Base-by-base conservation (phyloP, 208 protist species). In the Leishmania gerbilli region DNA sequence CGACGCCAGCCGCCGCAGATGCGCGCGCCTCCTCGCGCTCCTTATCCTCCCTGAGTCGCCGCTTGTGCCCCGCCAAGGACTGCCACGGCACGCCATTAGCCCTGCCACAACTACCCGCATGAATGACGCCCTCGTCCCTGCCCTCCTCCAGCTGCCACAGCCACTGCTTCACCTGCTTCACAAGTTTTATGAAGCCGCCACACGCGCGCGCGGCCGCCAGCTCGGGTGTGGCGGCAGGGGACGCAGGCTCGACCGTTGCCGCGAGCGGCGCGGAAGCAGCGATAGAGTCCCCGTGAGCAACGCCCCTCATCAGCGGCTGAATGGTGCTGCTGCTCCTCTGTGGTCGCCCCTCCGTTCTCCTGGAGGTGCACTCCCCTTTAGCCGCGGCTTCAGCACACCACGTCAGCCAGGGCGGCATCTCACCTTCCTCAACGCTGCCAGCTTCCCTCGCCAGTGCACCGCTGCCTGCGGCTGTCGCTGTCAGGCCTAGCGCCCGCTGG, bases 161-260 rank as follows among this genome's bases (percentile, higher is more conserved):
- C 82, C 86, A 89, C n/a, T 75, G 76, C 82, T 89, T 89, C 42
- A 89, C 71, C 74, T 84, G 65, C 80, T 89, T 86, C 13, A 85
- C 68, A 15, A 84, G 45, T 8, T 78, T 75, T 13, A 85, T 42
- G 60, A 31, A 68, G 13, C 77, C 64, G 11, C 79, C 79, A 11
- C 71, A 80, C 21, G 56, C 3, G n/a, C 69, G 47, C 17, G 76
- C 69, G 27, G 45, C 74, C 1, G 56, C 3, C 67, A 77, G 27
- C 64, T 47, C 45, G 45, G 53, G 74, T 21, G 79, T 11, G 13
- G 64, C 45, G 47, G 62, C 76, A 5, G 67, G 27, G 3, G 45
- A 9, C 45, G 45, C 45, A 47, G 45, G 45, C 45, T 47, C 45
- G 45, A 9, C 45, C 45, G 45, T 47, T 47, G 45, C 45, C 45